Evolutionary conservation across 2,329 filamentous ascomycete genomes (phyloP).

Genomic region (Furcasterigmium furcatum): DNA sequence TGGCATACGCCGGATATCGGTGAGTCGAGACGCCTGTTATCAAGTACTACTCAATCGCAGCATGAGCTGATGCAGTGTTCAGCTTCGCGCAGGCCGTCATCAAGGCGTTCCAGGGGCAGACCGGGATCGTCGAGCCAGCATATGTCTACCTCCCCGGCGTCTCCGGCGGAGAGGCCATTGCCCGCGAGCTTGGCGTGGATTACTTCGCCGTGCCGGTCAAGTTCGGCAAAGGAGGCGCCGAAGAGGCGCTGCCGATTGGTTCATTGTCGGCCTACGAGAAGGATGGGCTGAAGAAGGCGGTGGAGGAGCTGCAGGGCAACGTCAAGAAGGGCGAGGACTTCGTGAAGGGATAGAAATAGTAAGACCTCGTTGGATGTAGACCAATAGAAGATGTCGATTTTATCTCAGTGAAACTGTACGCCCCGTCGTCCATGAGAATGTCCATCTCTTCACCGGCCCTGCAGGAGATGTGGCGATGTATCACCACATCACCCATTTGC

Average conservation of each 20-base stretch:
- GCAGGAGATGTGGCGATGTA: too few relatives aligned
- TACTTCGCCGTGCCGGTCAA: constrained; percentile 26
- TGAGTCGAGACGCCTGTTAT: neutral
- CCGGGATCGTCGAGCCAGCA: constrained; percentile 60
- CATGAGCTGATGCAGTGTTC: too few relatives aligned
- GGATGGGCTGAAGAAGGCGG: neutral
- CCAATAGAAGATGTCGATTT: too few relatives aligned
- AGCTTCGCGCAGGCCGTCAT: constrained; percentile 63
- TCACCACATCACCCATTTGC: too few relatives aligned
- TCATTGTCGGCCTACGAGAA: constrained; percentile 1
- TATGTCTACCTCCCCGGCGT: constrained; percentile 67
- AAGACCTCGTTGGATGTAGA: too few relatives aligned
- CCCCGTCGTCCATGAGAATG: too few relatives aligned
- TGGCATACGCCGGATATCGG: constrained; percentile 63
- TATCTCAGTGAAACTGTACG: too few relatives aligned
- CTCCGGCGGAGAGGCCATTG: constrained; percentile 61
- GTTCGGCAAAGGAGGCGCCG: neutral
- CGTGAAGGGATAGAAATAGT: neutral
- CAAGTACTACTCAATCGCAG: too few relatives aligned
- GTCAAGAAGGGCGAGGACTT: constrained; percentile 4
- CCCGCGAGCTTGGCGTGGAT: constrained; percentile 61
- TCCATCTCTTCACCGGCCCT: too few relatives aligned
- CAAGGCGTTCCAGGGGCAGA: constrained; percentile 68
- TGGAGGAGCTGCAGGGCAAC: neutral
- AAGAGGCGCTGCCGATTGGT: neutral